These are phyloP conservation scores for Tricladium varicosporioides DNA, from an alignment of 2,329 filamentous ascomycete genomes.

Conservation along the genomic window DNA sequence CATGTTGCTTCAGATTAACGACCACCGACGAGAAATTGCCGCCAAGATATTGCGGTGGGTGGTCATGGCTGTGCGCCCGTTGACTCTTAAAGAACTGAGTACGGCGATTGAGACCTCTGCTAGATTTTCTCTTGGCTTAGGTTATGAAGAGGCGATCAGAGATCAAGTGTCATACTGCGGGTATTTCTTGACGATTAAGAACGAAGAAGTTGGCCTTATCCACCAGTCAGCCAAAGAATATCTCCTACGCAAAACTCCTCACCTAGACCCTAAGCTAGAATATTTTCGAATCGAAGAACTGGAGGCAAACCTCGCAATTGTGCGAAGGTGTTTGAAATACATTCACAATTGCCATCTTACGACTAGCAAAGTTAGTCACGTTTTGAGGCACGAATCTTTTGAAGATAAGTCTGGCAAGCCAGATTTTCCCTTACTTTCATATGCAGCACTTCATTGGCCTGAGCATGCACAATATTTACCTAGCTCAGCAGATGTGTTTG, in stretches of 20 bases:
- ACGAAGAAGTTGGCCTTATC: constrained; percentile 26
- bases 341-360: constrained; percentile 11
- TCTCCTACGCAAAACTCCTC: constrained; percentile 19
- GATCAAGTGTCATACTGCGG: constrained; percentile 24
- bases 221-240: constrained; percentile 35
- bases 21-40: constrained; percentile 15
- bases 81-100: constrained; percentile 29
- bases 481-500: constrained; percentile 14
- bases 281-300: constrained; percentile 16
- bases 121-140: constrained; percentile 9
- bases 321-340: constrained; percentile 16
- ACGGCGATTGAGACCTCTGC: constrained; percentile 16
- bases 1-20: constrained; percentile 30
- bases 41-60: constrained; percentile 31
- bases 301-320: constrained; percentile 15
- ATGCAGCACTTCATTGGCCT: constrained; percentile 14
- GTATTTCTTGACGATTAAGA: constrained; percentile 25
- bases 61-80: constrained; percentile 27
- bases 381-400: no score
- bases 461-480: constrained; percentile 12
- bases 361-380: constrained; percentile 2
- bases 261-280: constrained; percentile 17
- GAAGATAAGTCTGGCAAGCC: no score
- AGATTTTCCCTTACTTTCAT: constrained; percentile 17
- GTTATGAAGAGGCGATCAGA: constrained; percentile 16